These are phyloP conservation scores for Chalciporus pseudorubinellus DNA, from an alignment of 768 basidiomycete species.

Conservation along the genomic window DNA sequence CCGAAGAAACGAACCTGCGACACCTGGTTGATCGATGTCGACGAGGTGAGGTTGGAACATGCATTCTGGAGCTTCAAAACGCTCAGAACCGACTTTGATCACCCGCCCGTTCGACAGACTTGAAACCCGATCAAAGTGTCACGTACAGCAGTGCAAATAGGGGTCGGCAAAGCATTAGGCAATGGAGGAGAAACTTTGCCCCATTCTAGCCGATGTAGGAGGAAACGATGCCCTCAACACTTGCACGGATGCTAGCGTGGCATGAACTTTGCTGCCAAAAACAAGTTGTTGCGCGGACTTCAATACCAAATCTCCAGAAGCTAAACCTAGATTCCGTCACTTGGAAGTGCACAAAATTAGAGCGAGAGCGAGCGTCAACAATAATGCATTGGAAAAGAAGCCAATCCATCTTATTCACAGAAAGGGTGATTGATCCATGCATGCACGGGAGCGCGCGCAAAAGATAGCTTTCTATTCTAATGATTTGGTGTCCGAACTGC, in stretches of 20 bases:
- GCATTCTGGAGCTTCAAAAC: constrained; percentile 98
- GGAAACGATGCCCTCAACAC: neutral
- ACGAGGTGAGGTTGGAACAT: constrained; percentile 99
- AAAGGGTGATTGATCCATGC: neutral
- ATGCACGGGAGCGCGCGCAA: neutral
- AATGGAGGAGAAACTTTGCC: neutral
- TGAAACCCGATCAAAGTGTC: constrained; percentile 65
- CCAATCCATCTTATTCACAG: neutral
- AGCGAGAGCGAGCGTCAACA: neutral
- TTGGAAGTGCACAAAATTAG: neutral
- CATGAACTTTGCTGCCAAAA: neutral
- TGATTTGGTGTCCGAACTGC: constrained; percentile 22
- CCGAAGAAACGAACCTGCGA: constrained; percentile 65
- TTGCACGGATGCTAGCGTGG: neutral
- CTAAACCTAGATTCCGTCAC: neutral
- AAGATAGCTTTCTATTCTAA: constrained; percentile 2
- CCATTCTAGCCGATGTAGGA: neutral
- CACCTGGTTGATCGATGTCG: constrained; percentile 94
- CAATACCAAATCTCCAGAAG: neutral
- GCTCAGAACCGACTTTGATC: constrained; percentile 97
- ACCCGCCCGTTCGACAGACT: constrained; percentile 77
- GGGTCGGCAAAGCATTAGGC: neutral
- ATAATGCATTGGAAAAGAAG: neutral
- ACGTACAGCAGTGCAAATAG: constrained; percentile 53
- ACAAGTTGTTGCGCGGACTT: neutral